Evolutionary conservation across 1,284 basidiomycete genomes (phyloP).

Genomic region (Bjerkandera adusta): DNA sequence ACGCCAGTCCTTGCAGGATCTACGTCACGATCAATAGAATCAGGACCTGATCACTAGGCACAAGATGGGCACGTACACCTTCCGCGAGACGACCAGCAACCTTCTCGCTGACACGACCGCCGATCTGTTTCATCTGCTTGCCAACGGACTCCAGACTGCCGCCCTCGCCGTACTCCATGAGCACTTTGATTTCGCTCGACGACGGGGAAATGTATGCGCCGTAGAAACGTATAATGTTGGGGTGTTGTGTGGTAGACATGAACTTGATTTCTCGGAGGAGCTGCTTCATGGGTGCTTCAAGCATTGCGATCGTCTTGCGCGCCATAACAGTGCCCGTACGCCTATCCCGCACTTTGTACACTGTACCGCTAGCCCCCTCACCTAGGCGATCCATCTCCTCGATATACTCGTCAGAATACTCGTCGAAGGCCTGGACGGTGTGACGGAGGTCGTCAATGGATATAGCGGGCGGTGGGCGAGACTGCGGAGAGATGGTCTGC

Average conservation of each 20-base stretch:
- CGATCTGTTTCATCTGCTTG: slow-evolving; percentile 80
- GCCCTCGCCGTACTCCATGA: slow-evolving; percentile 95
- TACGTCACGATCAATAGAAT: slow-evolving; percentile 30
- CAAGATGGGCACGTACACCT: slow-evolving; percentile 56
- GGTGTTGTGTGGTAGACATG: slow-evolving; percentile 81
- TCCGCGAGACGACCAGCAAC: slow-evolving; percentile 91
- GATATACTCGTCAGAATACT: slow-evolving; percentile 70
- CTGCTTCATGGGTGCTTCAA: slow-evolving; percentile 91
- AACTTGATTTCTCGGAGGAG: slow-evolving; percentile 92
- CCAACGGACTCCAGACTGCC: slow-evolving; percentile 86
- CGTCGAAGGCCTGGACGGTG: slow-evolving; percentile 35
- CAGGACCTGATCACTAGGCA: slow-evolving; percentile 14
- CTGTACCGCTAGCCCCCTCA: slow-evolving; percentile 95
- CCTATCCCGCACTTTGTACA: slow-evolving; percentile 85
- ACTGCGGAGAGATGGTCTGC: slow-evolving; percentile 27
- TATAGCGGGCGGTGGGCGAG: slow-evolving; percentile 23
- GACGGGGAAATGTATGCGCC: slow-evolving; percentile 95
- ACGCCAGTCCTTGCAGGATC: slow-evolving; percentile 89
- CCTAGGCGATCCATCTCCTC: slow-evolving; percentile 79
- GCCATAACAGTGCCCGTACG: slow-evolving; percentile 83
- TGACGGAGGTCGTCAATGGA: slow-evolving; percentile 33
- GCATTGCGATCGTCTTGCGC: slow-evolving; percentile 94
- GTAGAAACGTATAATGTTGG: slow-evolving; percentile 91
- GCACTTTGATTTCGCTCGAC: slow-evolving; percentile 90
- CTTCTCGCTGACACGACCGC: slow-evolving; percentile 85